Conservation (phyloP, 768 basidiomycete species). For the Amanita phalloides region DNA sequence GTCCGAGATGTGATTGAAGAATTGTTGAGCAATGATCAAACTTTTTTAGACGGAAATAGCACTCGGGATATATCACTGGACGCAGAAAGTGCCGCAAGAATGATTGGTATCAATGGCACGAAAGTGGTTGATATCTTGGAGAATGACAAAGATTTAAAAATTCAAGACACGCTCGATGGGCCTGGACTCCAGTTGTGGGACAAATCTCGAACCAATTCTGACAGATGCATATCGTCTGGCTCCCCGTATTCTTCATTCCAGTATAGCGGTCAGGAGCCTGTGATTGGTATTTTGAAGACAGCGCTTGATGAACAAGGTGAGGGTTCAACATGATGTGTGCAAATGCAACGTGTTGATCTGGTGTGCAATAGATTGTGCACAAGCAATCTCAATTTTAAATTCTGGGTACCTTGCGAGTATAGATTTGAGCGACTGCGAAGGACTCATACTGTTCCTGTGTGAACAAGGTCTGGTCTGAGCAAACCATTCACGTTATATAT, state of each 20-base stretch:
- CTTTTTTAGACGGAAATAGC: slow-evolving; percentile 8
- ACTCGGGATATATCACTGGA: slow-evolving; percentile 14
- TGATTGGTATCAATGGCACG: slow-evolving; percentile 30
- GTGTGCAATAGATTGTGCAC: slow-evolving; percentile 24
- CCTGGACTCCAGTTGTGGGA: slow-evolving; percentile 4
- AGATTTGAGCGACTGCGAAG: slow-evolving; percentile 16
- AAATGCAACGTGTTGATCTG: background rate
- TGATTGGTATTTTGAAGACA: slow-evolving; percentile 20
- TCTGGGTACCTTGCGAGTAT: slow-evolving; percentile 25
- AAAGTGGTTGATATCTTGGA: slow-evolving; percentile 32
- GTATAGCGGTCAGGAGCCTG: slow-evolving; percentile 11
- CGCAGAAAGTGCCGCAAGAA: slow-evolving; percentile 22
- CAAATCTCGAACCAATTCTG: background rate
- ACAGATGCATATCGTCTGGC: too few relatives aligned
- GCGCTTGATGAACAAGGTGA: slow-evolving; percentile 22
- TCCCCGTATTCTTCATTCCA: slow-evolving; percentile 7
- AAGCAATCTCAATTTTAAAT: slow-evolving; percentile 28
- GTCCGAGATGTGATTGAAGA: slow-evolving; percentile 26
- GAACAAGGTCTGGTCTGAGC: slow-evolving; percentile 23
- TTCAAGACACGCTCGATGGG: slow-evolving; percentile 6
- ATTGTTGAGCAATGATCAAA: background rate
- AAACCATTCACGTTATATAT: background rate
- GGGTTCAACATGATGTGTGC: slow-evolving; percentile 4
- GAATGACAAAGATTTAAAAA: slow-evolving; percentile 23
- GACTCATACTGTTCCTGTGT: slow-evolving; percentile 18